Evolutionary conservation across 2,329 filamentous ascomycete genomes (phyloP).

Genomic region (Clonostachys chloroleuca): DNA sequence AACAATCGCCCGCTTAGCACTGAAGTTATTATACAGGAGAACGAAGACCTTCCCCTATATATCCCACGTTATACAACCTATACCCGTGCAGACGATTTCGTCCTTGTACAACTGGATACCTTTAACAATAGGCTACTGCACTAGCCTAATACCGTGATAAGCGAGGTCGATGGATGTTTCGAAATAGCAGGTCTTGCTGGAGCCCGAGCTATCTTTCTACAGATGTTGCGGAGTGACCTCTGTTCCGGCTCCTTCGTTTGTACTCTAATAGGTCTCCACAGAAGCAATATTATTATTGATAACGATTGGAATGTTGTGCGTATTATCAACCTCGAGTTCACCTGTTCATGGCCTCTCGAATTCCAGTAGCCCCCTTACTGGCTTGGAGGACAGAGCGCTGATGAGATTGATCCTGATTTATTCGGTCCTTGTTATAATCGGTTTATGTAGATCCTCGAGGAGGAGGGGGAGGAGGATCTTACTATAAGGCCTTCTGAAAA

Average conservation of each 20-base stretch:
- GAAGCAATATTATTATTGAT: neutral
- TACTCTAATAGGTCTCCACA: constrained; percentile 20
- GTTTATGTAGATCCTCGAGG: no score
- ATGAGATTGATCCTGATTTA: no score
- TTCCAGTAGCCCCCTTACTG: no score
- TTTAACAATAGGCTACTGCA: constrained; percentile 9
- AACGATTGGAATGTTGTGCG: no score
- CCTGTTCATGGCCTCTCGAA: no score
- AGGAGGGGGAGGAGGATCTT: no score
- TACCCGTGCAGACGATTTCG: constrained; percentile 7
- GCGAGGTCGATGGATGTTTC: constrained; percentile 5
- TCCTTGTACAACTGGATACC: constrained; percentile 6
- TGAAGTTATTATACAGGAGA: constrained; percentile 6
- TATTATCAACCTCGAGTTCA: no score
- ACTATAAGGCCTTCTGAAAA: no score
- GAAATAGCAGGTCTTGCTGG: constrained; percentile 9
- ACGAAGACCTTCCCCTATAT: constrained; percentile 8
- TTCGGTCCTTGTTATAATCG: no score
- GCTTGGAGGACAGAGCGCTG: no score
- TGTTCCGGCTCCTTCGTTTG: constrained; percentile 17
- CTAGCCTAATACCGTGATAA: constrained; percentile 9
- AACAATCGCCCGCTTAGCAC: constrained; percentile 10
- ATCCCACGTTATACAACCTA: constrained; percentile 6
- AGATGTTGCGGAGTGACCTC: constrained; percentile 11
- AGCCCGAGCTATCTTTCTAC: constrained; percentile 6